phyloP scores from a whole-genome alignment of 495 filamentous ascomycete species.

The Parmelia sp. region DNA sequence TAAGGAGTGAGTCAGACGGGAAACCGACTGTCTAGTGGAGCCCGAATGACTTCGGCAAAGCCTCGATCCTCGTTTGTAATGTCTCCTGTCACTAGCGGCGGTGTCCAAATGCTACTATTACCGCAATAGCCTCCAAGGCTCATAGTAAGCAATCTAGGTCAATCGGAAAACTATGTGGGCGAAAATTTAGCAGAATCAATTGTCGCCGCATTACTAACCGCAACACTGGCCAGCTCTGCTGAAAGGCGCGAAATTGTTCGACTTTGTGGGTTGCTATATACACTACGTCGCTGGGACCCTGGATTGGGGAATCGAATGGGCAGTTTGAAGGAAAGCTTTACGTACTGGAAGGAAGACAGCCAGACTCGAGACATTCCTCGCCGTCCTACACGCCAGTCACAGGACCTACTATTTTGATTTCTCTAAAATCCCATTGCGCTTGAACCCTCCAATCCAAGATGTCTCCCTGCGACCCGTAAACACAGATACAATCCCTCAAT shows the following conservation, averaged over 20 bases:
- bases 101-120: not conserved
- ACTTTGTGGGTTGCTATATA: not conserved
- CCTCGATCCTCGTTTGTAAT: not conserved
- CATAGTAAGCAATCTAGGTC: not conserved
- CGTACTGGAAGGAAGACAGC: not conserved
- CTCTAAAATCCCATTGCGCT: slow-evolving; percentile 2
- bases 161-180: not conserved
- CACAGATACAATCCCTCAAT: slow-evolving; percentile 2
- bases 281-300: not conserved
- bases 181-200: not conserved
- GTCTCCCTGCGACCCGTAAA: not conserved
- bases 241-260: not conserved
- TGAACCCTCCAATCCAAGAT: not conserved
- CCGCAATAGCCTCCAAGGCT: not conserved
- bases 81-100: not conserved
- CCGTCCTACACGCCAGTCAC: not conserved
- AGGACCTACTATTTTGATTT: not conserved
- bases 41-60: not conserved
- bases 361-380: not conserved
- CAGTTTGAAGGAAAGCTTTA: not conserved
- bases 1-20: not conserved
- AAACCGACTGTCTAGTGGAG: not conserved
- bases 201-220: not conserved
- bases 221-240: not conserved
- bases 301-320: not conserved